Conservation (phyloP, 2,329 filamentous ascomycete genomes). For the Dactylonectria macrodidyma region DNA sequence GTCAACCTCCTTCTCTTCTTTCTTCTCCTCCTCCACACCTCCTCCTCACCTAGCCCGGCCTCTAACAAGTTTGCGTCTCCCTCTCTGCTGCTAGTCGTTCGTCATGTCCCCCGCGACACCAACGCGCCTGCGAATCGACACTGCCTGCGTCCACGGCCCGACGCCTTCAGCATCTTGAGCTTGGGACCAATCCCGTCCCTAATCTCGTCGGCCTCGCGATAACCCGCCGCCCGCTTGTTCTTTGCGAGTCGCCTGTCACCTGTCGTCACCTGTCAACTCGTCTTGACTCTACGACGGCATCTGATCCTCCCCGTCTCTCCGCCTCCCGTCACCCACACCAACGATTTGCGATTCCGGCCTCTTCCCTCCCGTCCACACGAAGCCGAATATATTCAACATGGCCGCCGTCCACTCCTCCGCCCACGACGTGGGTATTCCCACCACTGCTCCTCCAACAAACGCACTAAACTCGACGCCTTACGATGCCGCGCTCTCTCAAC, state of each 20-base stretch:
- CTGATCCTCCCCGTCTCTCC: slow-evolving; percentile 20
- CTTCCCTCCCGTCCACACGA: slow-evolving; percentile 20
- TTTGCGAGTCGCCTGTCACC: slow-evolving; percentile 1
- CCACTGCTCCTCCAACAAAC: slow-evolving; percentile 34
- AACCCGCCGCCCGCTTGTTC: slow-evolving; percentile 21
- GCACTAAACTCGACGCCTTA: slow-evolving; percentile 42
- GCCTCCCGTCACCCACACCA: slow-evolving; percentile 11
- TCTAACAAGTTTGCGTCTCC: slow-evolving; percentile 5
- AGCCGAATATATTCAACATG: slow-evolving; percentile 36
- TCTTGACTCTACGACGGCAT: slow-evolving; percentile 23
- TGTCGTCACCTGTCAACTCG: slow-evolving; percentile 14
- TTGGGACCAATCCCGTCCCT: slow-evolving; percentile 29
- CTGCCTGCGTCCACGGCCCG: slow-evolving; percentile 39
- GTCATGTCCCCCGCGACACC: slow-evolving; percentile 47
- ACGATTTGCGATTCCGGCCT: slow-evolving; percentile 15
- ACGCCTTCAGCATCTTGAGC: slow-evolving; percentile 42
- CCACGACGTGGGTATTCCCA: slow-evolving; percentile 41
- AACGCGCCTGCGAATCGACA: slow-evolving; percentile 45
- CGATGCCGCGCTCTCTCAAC: slow-evolving; percentile 44
- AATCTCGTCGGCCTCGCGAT: slow-evolving; percentile 17
- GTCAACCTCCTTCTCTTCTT: slow-evolving; percentile 32
- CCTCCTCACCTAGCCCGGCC: slow-evolving; percentile 31
- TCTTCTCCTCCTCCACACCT: slow-evolving; percentile 31
- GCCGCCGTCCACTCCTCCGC: slow-evolving; percentile 43
- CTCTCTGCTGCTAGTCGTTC: slow-evolving; percentile 31